Conservation (phyloP, 441 rosid genomes). For the Arabidopsis hybrid region DNA sequence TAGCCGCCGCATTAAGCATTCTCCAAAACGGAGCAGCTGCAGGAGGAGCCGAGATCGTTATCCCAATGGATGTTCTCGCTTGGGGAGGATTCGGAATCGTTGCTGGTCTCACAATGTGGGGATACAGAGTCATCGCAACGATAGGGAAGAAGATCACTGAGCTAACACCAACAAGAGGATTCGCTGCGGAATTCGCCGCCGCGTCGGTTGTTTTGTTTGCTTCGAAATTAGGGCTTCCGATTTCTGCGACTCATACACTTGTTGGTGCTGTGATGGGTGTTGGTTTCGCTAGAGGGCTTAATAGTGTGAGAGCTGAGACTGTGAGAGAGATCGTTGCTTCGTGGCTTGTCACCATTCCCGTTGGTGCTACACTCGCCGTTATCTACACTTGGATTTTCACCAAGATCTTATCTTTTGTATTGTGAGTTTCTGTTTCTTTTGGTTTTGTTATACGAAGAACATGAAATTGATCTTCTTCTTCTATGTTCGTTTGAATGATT, state of each 20-base stretch:
- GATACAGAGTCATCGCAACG: slow-evolving; percentile 96
- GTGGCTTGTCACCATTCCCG: slow-evolving; percentile 95
- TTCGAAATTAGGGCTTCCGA: slow-evolving; percentile 89
- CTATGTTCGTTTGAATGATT: slow-evolving; percentile 36
- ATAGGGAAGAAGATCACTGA: slow-evolving; percentile 98
- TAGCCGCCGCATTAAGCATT: slow-evolving; percentile 92
- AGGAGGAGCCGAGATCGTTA: slow-evolving; percentile 65
- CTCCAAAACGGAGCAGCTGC: slow-evolving; percentile 70
- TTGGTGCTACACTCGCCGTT: slow-evolving; percentile 80
- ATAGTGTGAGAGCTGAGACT: slow-evolving; percentile 88
- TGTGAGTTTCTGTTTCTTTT: slow-evolving; percentile 49
- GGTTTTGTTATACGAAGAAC: background rate
- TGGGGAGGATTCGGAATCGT: slow-evolving; percentile 99
- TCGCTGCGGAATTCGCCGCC: slow-evolving; percentile 97
- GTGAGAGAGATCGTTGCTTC: slow-evolving; percentile 91
- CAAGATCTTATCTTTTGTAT: slow-evolving; percentile 68
- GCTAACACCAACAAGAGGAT: slow-evolving; percentile 95
- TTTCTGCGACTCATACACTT: slow-evolving; percentile 94
- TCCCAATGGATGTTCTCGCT: slow-evolving; percentile 88
- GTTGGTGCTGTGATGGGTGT: slow-evolving; percentile 99
- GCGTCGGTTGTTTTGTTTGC: slow-evolving; percentile 95
- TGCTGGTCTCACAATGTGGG: slow-evolving; percentile 94
- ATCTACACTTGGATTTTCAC: slow-evolving; percentile 90
- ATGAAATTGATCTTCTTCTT: slow-evolving; percentile 30
- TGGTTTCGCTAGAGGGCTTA: slow-evolving; percentile 96